Evolutionary conservation across 257 asterid species (phyloP).

Genomic region (Lycium ferocissimum): DNA sequence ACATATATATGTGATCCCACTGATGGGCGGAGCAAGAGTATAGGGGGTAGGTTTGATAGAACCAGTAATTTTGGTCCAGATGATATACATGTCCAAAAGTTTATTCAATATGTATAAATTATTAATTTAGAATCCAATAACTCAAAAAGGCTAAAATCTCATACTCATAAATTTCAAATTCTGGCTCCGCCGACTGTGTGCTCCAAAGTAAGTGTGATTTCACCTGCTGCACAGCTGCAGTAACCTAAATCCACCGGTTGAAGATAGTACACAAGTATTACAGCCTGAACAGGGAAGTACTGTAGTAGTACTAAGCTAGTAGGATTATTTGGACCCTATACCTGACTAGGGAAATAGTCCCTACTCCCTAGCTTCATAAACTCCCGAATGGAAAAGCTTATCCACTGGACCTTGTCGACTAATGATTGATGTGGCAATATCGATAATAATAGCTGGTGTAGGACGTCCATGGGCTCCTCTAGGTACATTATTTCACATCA

Average conservation of each 20-base stretch:
- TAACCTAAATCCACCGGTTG: background rate
- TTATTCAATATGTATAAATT: too few relatives aligned
- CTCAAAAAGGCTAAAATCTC: too few relatives aligned
- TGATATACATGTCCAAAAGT: too few relatives aligned
- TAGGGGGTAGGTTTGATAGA: too few relatives aligned
- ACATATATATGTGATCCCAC: too few relatives aligned
- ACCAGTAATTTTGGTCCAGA: too few relatives aligned
- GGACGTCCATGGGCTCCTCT: constrained; percentile 21
- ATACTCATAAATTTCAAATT: too few relatives aligned
- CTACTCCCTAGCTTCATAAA: background rate
- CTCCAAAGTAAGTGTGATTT: background rate
- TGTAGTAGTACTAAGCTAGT: background rate
- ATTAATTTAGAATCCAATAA: too few relatives aligned
- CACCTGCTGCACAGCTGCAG: background rate
- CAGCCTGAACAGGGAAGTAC: background rate
- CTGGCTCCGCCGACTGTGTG: background rate
- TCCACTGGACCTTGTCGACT: background rate
- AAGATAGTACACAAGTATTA: background rate
- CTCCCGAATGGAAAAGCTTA: background rate
- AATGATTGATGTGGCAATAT: background rate
- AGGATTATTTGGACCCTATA: background rate
- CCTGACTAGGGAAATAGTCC: background rate
- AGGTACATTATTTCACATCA: constrained; percentile 19
- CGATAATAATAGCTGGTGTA: background rate
- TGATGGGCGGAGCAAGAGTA: too few relatives aligned